Percentiles rank a stretch among this genome's conserved stretches.
Evolutionary conservation across 2,329 filamentous ascomycete species (phyloP).

Genomic region (Aspergillus sp.): DNA sequence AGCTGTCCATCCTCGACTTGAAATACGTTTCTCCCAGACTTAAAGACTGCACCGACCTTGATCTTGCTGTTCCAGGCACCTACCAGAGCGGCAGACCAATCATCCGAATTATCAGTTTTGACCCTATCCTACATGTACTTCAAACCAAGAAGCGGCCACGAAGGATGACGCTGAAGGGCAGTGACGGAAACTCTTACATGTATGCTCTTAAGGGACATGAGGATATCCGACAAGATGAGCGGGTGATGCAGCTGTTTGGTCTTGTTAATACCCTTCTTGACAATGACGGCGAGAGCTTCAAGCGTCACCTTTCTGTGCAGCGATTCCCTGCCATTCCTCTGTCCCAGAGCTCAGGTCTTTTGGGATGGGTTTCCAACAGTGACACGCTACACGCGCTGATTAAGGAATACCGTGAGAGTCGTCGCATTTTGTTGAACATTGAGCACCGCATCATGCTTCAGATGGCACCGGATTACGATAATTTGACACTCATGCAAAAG

Average conservation of each 20-base stretch:
- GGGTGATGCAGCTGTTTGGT: slow-evolving; percentile 98
- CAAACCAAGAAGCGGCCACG: slow-evolving; percentile 94
- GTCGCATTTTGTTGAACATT: slow-evolving; percentile 97
- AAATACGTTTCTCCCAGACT: slow-evolving; percentile 96
- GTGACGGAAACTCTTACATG: slow-evolving; percentile 80
- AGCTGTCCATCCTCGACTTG: slow-evolving; percentile 86
- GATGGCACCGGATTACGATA: slow-evolving; percentile 99
- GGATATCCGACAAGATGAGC: slow-evolving; percentile 96
- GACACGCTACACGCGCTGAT: slow-evolving; percentile 97
- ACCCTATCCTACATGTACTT: slow-evolving; percentile 84
- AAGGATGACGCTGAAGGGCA: slow-evolving; percentile 82
- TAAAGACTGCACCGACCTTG: slow-evolving; percentile 76
- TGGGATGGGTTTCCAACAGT: slow-evolving; percentile 96
- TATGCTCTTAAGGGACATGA: slow-evolving; percentile 98
- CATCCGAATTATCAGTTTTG: slow-evolving; percentile 82
- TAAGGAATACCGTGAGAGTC: slow-evolving; percentile 91
- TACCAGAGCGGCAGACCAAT: slow-evolving; percentile 78
- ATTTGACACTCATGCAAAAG: slow-evolving; percentile 98
- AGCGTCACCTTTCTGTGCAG: slow-evolving; percentile 94
- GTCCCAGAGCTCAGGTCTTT: slow-evolving; percentile 89
- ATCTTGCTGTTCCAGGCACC: slow-evolving; percentile 91
- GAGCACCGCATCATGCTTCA: slow-evolving; percentile 99
- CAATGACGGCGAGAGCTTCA: slow-evolving; percentile 93
- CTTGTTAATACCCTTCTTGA: slow-evolving; percentile 92
- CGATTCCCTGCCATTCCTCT: slow-evolving; percentile 94